Conservation (phyloP, 2,329 filamentous ascomycete species). For the Sphaerulina musiva region DNA sequence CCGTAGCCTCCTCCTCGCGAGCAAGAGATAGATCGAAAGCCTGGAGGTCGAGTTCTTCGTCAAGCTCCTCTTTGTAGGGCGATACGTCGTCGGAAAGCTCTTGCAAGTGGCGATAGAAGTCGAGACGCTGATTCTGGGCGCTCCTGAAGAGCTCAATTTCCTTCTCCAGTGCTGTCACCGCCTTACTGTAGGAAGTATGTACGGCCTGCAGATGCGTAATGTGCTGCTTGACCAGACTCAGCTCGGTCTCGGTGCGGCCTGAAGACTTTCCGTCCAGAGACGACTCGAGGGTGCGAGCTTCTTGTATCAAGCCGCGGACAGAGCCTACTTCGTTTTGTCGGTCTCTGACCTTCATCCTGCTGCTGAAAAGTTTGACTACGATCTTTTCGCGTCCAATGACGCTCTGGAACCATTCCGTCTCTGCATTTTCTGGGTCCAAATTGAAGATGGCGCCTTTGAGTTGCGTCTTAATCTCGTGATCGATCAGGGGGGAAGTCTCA, state of each 20-base stretch:
- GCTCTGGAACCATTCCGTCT: constrained; percentile 30
- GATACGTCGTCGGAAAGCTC: constrained; percentile 81
- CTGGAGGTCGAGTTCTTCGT: constrained; percentile 49
- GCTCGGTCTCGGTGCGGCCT: constrained; percentile 57
- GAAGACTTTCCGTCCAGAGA: constrained; percentile 54
- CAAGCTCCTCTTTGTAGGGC: constrained; percentile 60
- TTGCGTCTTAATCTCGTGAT: constrained; percentile 58
- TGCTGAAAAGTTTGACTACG: constrained; percentile 45
- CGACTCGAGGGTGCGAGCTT: constrained; percentile 59
- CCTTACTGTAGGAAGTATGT: constrained; percentile 48
- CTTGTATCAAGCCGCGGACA: constrained; percentile 62
- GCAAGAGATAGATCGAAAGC: constrained; percentile 40
- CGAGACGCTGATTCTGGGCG: constrained; percentile 77
- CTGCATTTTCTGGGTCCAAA: constrained; percentile 44
- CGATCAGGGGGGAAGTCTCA: constrained; percentile 65
- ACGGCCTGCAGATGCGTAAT: constrained; percentile 54
- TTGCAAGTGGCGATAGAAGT: constrained; percentile 87
- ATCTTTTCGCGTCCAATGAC: constrained; percentile 65
- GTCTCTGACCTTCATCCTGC: constrained; percentile 42
- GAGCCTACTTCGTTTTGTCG: constrained; percentile 54
- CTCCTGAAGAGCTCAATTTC: constrained; percentile 70
- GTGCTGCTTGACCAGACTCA: constrained; percentile 57
- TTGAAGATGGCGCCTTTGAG: constrained; percentile 22
- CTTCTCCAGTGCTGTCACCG: constrained; percentile 50
- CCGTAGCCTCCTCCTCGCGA: constrained; percentile 48